Base-by-base conservation (phyloP, 441 rosid genomes). In the Melastoma candidum region DNA sequence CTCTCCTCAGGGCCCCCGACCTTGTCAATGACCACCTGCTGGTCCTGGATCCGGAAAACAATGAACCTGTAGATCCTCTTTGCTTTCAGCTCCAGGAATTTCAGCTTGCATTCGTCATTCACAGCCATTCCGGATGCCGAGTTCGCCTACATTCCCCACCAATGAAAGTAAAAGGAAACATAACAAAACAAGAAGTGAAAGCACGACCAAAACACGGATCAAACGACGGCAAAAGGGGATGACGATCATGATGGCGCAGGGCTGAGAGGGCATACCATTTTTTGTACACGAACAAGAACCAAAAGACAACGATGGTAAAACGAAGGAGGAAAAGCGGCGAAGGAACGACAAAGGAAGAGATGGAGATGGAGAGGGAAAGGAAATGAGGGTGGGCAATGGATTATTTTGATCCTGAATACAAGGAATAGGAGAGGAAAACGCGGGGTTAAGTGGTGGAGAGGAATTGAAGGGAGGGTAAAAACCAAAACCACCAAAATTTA, bases 91-190 rank as follows among this genome's bases (percentile, higher is more conserved):
- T 84, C 93, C 68, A 70, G 49, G 54, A 84, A 84, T 65, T 61
- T 84, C 47, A 79, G 74, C 78, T 84, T 84, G 54, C 93, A 84
- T 3, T 77, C 84, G 29, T 84, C 88, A 1, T 72, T 66, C 61
- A 84, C 88, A 48, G 82, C 82, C 88, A 79, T 81, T 59, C 93
- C 93, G 13, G 93, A 81, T 13, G 74, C 81, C 55, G 88, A 71
- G 44, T 81, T 81, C 56, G 88, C 79, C 87, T 79, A 49, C 59
- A 56, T 11, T n/a, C 48, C 12, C 44, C 44, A 12, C 13, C 8
- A 39, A 25, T 14, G 39, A 27, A 43, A 17, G 14, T 22, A 41
- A 11, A 10, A 54, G 29, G 7, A 14, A 6, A 12, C 10, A 39
- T 17, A 1, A 46, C 2, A 6, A 54, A 25, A 45, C 5, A 32